These are phyloP conservation scores for Luvunga scandens DNA, from an alignment of 345 rosid genomes.

Conservation along the genomic window DNA sequence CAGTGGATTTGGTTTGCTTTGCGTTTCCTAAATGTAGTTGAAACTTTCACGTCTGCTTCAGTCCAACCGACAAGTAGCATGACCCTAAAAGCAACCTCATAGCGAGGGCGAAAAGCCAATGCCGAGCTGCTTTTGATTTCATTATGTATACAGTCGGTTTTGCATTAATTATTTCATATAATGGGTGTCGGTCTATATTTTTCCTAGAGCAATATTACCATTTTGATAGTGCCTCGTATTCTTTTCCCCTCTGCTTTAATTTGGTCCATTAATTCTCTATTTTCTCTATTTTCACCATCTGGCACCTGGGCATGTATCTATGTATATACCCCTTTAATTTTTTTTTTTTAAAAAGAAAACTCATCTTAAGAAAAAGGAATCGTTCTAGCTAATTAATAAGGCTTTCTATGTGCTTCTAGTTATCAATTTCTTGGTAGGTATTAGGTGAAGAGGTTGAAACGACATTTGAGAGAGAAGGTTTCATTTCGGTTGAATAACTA, in stretches of 20 bases:
- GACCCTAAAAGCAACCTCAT: conserved; percentile 4
- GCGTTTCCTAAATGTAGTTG: conserved; percentile 7
- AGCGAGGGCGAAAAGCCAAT: neutral
- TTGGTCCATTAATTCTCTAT: neutral
- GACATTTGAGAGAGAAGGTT: neutral
- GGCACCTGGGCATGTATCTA: too few species aligned
- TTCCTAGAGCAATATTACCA: neutral
- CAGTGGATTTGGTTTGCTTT: conserved; percentile 6
- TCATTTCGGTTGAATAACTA: neutral
- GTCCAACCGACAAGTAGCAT: conserved; percentile 15
- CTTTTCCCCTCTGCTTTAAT: neutral
- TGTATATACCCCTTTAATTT: too few species aligned
- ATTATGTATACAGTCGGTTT: too few species aligned
- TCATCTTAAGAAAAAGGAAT: neutral
- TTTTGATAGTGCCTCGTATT: neutral
- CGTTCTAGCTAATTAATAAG: too few species aligned
- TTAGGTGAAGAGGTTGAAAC: conserved; percentile 13
- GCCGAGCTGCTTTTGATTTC: neutral
- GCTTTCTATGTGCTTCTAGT: neutral
- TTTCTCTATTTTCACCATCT: neutral
- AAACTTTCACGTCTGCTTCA: neutral
- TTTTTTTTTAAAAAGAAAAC: too few species aligned
- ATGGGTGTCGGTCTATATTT: neutral
- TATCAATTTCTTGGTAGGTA: neutral
- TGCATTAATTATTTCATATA: too few species aligned